phyloP scores from a whole-genome alignment of 2,329 filamentous ascomycete genomes.

The Iodosphaeria phyllophila region DNA sequence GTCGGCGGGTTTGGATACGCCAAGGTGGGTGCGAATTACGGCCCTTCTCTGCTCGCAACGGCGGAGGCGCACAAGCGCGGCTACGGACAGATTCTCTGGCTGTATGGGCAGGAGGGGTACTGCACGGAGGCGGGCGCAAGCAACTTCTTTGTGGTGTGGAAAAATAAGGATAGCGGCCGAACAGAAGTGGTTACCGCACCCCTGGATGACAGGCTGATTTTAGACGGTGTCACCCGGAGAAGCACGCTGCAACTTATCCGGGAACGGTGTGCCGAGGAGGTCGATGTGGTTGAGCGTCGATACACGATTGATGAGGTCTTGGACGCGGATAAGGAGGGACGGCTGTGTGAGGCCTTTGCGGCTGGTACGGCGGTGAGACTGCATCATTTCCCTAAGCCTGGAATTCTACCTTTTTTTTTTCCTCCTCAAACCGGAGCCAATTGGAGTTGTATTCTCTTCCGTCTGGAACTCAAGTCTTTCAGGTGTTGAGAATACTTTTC shows the following conservation, averaged over 20 bases:
- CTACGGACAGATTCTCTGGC: slow-evolving; percentile 85
- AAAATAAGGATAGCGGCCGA: slow-evolving; percentile 37
- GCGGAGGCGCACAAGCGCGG: slow-evolving; percentile 53
- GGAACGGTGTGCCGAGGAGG: slow-evolving; percentile 35
- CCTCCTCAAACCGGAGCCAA: too few species aligned
- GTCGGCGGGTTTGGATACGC: slow-evolving; percentile 83
- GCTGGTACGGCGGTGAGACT: slow-evolving; percentile 64
- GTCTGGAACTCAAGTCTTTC: too few species aligned
- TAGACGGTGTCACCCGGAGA: slow-evolving; percentile 74
- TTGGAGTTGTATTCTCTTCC: too few species aligned
- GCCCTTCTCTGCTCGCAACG: slow-evolving; percentile 63
- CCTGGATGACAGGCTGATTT: slow-evolving; percentile 63
- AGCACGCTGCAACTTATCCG: slow-evolving; percentile 58
- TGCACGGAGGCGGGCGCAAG: slow-evolving; percentile 84
- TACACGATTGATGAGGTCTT: slow-evolving; percentile 68
- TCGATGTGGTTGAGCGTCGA: slow-evolving; percentile 62
- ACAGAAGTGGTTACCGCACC: slow-evolving; percentile 67
- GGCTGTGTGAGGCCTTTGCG: slow-evolving; percentile 70
- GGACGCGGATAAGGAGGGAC: slow-evolving; percentile 53
- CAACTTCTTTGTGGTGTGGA: slow-evolving; percentile 83
- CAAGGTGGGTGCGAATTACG: slow-evolving; percentile 89
- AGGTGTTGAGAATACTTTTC: too few species aligned
- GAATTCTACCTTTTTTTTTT: background rate
- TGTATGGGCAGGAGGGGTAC: slow-evolving; percentile 58
- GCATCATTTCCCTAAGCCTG: background rate